These are phyloP conservation scores for Rosa hybrid DNA, from an alignment of 331 rosid genomes.

Conservation along the genomic window DNA sequence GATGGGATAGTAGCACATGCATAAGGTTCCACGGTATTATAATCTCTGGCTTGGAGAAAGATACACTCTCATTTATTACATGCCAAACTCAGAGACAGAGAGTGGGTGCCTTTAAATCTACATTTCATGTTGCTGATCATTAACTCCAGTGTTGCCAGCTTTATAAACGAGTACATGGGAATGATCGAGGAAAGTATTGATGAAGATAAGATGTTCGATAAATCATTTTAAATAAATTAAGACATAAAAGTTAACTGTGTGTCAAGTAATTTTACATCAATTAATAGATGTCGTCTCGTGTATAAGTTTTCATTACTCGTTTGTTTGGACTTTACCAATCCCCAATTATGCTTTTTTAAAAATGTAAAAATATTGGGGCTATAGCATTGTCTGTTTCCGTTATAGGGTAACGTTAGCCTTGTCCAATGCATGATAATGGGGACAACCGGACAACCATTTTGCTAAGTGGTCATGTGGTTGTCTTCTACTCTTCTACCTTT, in stretches of 20 bases:
- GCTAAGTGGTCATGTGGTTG: conserved; percentile 2
- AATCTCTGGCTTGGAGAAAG: not conserved
- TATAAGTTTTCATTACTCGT: not conserved
- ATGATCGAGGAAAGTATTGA: not conserved
- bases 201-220: not conserved
- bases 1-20: conserved; percentile 30
- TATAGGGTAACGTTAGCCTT: not conserved
- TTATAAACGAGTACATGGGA: not conserved
- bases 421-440: not conserved
- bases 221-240: not conserved
- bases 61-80: conserved; percentile 13
- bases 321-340: not conserved
- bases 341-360: not conserved
- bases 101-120: not conserved
- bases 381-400: not conserved
- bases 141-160: not conserved
- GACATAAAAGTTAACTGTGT: not conserved
- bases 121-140: not conserved
- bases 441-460: conserved; percentile 21
- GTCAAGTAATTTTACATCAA: not conserved
- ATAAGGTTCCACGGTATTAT: conserved; percentile 20
- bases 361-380: not conserved
- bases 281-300: no score
- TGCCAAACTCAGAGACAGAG: not conserved
- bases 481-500: conserved; percentile 10